phyloP scores from a whole-genome alignment of 164 flowering plant species.

The Akebia trifoliata region DNA sequence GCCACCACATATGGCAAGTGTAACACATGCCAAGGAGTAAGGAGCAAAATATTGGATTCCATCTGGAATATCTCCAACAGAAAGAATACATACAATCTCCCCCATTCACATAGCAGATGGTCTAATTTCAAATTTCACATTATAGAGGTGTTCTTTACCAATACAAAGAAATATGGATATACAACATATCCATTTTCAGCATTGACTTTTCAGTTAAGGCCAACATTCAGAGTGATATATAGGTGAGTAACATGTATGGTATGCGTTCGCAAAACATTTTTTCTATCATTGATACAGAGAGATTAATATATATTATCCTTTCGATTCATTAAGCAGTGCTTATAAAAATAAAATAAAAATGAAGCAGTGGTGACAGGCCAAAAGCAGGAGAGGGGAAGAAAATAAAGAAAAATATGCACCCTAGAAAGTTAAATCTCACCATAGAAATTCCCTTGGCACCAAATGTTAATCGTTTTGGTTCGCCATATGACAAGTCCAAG shows the following conservation, averaged over 20 bases:
- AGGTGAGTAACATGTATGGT: not conserved
- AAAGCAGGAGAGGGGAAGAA: not conserved
- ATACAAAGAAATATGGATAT: no score
- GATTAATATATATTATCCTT: not conserved
- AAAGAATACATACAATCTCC: not conserved
- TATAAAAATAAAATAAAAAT: not conserved
- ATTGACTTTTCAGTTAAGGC: no score
- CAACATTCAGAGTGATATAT: not conserved
- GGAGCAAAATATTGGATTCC: not conserved
- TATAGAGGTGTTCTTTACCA: no score
- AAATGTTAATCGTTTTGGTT: slow-evolving; percentile 51
- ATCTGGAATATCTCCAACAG: not conserved
- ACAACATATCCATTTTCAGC: no score
- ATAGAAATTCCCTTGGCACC: slow-evolving; percentile 48
- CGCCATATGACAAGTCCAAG: slow-evolving; percentile 42
- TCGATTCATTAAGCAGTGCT: not conserved
- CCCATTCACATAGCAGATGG: not conserved
- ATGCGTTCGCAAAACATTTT: not conserved
- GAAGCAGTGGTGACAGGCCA: not conserved
- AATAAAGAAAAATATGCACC: not conserved
- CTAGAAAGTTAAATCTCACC: slow-evolving; percentile 37
- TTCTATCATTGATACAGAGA: not conserved
- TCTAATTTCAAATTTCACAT: no score
- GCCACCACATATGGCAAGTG: not conserved
- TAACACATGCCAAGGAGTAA: not conserved